Evolutionary conservation across 495 filamentous ascomycete species (phyloP).

Genomic region (Xanthoparmelia taractica): DNA sequence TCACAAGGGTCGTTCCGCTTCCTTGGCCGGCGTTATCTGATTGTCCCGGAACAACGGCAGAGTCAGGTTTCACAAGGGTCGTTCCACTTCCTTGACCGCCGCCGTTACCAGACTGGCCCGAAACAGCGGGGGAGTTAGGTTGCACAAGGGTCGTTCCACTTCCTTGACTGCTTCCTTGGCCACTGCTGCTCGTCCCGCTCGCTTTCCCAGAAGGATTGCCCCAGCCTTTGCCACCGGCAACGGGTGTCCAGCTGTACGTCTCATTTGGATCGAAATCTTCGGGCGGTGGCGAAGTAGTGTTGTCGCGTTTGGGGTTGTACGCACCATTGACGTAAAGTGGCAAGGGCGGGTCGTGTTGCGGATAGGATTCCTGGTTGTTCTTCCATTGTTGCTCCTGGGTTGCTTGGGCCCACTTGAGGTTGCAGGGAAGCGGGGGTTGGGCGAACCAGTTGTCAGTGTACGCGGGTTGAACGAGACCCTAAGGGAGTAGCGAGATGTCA

Average conservation of each 20-base stretch:
- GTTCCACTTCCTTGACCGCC: not conserved
- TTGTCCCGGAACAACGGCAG: not conserved
- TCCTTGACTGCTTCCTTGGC: not conserved
- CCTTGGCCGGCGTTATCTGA: not conserved
- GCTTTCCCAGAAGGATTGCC: slow-evolving; percentile 10
- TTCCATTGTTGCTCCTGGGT: slow-evolving; percentile 11
- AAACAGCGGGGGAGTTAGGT: not conserved
- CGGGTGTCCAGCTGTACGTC: slow-evolving; percentile 22
- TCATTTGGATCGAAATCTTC: slow-evolving; percentile 19
- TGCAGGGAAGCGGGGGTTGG: slow-evolving; percentile 17
- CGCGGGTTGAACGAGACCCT: slow-evolving; percentile 21
- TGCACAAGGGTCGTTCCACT: not conserved
- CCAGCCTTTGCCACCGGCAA: slow-evolving; percentile 27
- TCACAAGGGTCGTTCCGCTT: not conserved
- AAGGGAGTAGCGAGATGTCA: not conserved
- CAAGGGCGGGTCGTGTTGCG: slow-evolving; percentile 16
- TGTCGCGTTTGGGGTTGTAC: slow-evolving; percentile 16
- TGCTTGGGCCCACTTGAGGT: slow-evolving; percentile 21
- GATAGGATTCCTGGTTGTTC: slow-evolving; percentile 24
- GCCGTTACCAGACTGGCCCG: not conserved
- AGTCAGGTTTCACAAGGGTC: not conserved
- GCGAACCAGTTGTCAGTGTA: slow-evolving; percentile 28
- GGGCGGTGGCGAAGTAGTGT: slow-evolving; percentile 18
- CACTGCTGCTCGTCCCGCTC: not conserved
- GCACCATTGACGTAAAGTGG: slow-evolving; percentile 23